Evolutionary conservation across 768 basidiomycete genomes (phyloP).

Genomic region (Pleurotus salmoneostramineus): DNA sequence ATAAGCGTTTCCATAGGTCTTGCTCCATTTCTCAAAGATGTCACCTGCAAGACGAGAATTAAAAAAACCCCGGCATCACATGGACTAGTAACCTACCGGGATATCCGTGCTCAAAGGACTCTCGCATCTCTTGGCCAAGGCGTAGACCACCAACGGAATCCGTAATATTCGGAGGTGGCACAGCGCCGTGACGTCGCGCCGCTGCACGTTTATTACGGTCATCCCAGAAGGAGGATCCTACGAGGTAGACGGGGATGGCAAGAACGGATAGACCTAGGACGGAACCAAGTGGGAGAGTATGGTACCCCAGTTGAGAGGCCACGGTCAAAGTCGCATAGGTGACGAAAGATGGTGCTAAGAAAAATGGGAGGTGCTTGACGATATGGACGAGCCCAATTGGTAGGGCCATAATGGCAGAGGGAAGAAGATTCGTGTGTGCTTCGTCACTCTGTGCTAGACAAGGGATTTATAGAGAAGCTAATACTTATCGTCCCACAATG

Average conservation of each 20-base stretch:
- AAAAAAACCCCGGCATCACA: neutral
- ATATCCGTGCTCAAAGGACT: conserved; percentile 23
- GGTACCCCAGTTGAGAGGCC: neutral
- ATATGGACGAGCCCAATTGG: conserved; percentile 10
- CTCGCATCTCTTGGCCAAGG: conserved; percentile 13
- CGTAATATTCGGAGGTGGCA: conserved; percentile 24
- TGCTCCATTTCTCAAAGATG: conserved; percentile 19
- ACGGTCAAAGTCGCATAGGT: conserved; percentile 1
- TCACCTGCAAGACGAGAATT: conserved; percentile 20
- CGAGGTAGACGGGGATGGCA: neutral
- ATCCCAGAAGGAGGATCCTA: conserved; percentile 10
- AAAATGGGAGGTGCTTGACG: conserved; percentile 4
- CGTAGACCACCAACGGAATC: conserved; percentile 20
- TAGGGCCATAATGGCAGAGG: conserved; percentile 1
- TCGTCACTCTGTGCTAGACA: too few species aligned
- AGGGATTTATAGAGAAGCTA: too few species aligned
- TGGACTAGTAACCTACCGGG: conserved; percentile 20
- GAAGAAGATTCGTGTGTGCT: too few species aligned
- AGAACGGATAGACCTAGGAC: conserved; percentile 1
- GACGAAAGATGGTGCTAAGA: conserved; percentile 2
- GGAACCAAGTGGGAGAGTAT: neutral
- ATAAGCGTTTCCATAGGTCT: conserved; percentile 19
- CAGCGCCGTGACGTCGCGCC: conserved; percentile 27
- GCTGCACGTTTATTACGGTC: conserved; percentile 16
- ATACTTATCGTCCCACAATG: too few species aligned